Evolutionary conservation across 257 asterid species (phyloP).

Genomic region (Craterostigma plantagineum): DNA sequence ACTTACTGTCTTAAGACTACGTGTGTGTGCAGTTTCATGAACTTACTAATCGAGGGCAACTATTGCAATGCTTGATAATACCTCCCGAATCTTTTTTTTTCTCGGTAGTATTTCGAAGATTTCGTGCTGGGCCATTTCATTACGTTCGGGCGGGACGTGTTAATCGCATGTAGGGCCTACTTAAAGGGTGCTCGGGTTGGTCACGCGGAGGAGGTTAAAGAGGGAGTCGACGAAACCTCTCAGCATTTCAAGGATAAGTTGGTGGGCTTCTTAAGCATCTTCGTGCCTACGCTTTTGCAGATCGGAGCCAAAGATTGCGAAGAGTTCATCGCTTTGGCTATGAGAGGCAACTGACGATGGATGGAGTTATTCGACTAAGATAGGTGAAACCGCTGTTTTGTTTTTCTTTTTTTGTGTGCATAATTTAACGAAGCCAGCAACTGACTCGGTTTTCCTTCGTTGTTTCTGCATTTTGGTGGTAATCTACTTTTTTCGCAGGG

Average conservation of each 20-base stretch:
- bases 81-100: no score
- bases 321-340: conserved; percentile 28
- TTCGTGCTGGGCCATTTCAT: conserved; percentile 57
- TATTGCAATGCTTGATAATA: no score
- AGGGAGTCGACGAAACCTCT: conserved; percentile 53
- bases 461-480: no score
- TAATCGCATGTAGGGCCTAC: conserved; percentile 64
- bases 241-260: conserved; percentile 21
- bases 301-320: conserved; percentile 53
- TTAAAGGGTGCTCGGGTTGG: conserved; percentile 76
- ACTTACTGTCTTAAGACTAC: no score
- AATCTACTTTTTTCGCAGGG: no score
- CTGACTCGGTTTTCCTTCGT: no score
- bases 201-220: conserved; percentile 44
- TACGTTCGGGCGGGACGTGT: conserved; percentile 36
- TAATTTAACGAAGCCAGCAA: no score
- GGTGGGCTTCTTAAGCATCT: conserved; percentile 22
- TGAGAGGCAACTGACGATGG: conserved; percentile 5
- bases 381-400: no score
- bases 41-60: no score
- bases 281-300: conserved; percentile 28
- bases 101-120: conserved; percentile 62
- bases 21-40: no score
- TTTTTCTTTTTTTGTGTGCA: no score
- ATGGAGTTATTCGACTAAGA: no score